Base-by-base conservation (phyloP, 805 yeast species). In the Yarrowia sp. region DNA sequence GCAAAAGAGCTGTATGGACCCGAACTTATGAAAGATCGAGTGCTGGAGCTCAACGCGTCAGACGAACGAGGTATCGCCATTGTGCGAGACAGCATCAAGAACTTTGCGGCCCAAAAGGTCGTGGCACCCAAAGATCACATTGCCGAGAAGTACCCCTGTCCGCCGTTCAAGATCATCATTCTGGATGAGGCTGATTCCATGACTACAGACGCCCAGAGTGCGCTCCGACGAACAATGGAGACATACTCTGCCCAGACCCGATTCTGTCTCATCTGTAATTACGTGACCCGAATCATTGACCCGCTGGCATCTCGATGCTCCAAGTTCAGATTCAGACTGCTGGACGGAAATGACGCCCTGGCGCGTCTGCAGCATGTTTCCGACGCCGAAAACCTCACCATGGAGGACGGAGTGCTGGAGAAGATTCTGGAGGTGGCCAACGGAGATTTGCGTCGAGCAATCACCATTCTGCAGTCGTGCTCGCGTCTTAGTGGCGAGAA, bases 1-100 rank as follows among this genome's bases (percentile, higher is more conserved):
- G 97, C 98, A 0, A 80, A 85, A 65, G 97, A 92, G 71, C 83
- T 92, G 9, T 92, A 88, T 73, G 99, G 99, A 2, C 83, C 85
- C 68, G 81, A 83, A 67, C 79, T 83, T 66, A 90, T 89, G 74
- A 84, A 82, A 70, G 89, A 91, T 72, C 92, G 92, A 92, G 98
- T 95, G 1, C 78, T 95, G 64, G 99, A 95, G 74, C 81, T 95
- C 75, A 95, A 95, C 76, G 99, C 99, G 4, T 88, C 96, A 4
- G 99, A 95, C 75, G 99, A 95, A 75, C 84, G 99, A 77, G 99
- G 99, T 69, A 95, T 95, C 69, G 96, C 91, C 70, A 98, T 95
- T 49, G 98, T 95, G n/a, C 83, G 99, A 68, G 95, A 95, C 71
- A 97, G 92, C 76, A 92, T 95, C 79, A 95, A 95, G 80, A 92